Conservation (phyloP, 805 yeast genomes). For the Cyberlindnera japonica region DNA sequence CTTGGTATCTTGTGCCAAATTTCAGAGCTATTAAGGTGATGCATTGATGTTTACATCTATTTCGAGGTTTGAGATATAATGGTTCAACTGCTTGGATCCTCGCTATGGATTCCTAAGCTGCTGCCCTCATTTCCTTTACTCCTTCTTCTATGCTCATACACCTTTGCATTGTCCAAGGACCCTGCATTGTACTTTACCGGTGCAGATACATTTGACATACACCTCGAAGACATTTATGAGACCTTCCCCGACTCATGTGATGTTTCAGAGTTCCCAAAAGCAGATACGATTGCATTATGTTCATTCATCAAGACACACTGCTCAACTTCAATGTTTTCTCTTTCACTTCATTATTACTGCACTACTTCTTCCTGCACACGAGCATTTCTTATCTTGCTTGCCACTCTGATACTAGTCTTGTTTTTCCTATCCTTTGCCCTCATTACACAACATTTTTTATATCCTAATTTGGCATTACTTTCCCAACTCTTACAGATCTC, state of each 20-base stretch:
- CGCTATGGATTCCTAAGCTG: neutral
- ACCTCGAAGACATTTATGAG: no score
- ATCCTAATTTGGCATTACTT: conserved; percentile 71
- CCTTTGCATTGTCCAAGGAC: neutral
- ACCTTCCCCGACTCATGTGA: conserved; percentile 3
- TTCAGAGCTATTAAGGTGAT: neutral
- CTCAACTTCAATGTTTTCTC: conserved; percentile 1
- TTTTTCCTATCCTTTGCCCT: conserved; percentile 50
- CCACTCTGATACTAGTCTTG: conserved; percentile 41
- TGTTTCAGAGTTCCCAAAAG: neutral
- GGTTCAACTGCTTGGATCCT: neutral
- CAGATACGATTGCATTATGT: neutral
- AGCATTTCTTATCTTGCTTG: neutral
- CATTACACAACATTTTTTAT: conserved; percentile 76
- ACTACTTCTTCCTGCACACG: neutral
- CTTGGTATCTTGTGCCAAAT: neutral
- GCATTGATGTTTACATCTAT: no score
- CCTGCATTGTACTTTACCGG: neutral
- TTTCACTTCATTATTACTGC: conserved; percentile 10
- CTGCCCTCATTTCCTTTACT: neutral
- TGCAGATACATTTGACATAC: neutral
- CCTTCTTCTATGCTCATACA: neutral
- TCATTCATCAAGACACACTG: conserved; percentile 7
- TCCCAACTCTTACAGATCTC: conserved; percentile 61
- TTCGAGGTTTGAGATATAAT: no score